These are phyloP conservation scores for Eurotiales sp. DNA, from an alignment of 2,329 filamentous ascomycete species.

Conservation along the genomic window DNA sequence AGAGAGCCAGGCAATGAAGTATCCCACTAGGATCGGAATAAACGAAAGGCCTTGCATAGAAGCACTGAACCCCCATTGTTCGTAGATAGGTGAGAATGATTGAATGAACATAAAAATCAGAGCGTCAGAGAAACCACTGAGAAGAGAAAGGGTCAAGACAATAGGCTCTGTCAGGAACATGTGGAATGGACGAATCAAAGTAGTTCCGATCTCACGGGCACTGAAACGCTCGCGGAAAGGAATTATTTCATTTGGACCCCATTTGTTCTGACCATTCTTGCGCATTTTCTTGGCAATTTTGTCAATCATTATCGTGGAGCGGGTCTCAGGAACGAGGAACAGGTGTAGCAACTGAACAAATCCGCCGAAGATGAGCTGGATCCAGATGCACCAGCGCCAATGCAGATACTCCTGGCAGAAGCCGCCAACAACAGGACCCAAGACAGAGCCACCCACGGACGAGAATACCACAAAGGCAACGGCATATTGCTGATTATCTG, in stretches of 20 bases:
- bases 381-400: constrained; percentile 81
- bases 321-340: constrained; percentile 71
- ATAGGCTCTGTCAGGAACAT: constrained; percentile 66
- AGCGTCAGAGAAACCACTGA: constrained; percentile 62
- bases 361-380: constrained; percentile 74
- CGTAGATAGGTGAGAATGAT: constrained; percentile 57
- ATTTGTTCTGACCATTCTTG: constrained; percentile 58
- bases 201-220: constrained; percentile 52
- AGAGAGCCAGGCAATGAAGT: constrained; percentile 56
- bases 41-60: constrained; percentile 51
- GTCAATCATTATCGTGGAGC: constrained; percentile 73
- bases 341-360: constrained; percentile 65
- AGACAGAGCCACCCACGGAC: constrained; percentile 70
- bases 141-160: constrained; percentile 57
- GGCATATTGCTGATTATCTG: constrained; percentile 69
- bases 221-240: constrained; percentile 59
- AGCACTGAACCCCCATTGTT: constrained; percentile 55
- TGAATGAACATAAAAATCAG: constrained; percentile 66
- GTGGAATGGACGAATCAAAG: constrained; percentile 59
- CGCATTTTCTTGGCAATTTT: constrained; percentile 71
- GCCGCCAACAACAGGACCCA: constrained; percentile 75
- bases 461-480: constrained; percentile 75
- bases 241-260: constrained; percentile 68
- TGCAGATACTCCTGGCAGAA: constrained; percentile 64
- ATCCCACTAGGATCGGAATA: constrained; percentile 55